Evolutionary conservation across 1,139 yeast genomes (phyloP), one percentile per base, ranked within the genome.

Genomic region (Blastobotrys buckinghamii): DNA sequence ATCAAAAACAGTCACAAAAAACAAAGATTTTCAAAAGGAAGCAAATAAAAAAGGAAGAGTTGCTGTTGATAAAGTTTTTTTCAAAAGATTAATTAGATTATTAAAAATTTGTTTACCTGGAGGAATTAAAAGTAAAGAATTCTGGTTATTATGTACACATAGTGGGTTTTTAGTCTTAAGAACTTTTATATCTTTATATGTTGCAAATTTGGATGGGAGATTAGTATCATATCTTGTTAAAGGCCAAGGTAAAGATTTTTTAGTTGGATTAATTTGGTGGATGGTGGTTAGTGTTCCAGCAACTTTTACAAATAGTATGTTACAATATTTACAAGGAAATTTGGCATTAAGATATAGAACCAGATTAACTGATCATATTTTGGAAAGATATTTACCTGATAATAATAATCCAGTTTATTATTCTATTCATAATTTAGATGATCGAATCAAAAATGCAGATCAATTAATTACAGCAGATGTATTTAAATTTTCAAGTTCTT

Each of bases 281-380:
- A 79, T 90, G 84, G 61, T 80, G 22, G 73, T 90, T 15, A 96
- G 97, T 6, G 66, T 89, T 6, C 97, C 97, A 0, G 95, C 96
- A 1, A 79, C 96, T 1, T 65, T 85, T 36, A 84, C 87, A 15
- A 88, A 89, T 61, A 79, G 95, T 0, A 67, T 85, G 53, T 74
- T 90, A 50, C 75, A 78, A 39, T 88, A 84, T 73, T 75, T 89
- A 4, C 88, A 84, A 54, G 80, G 79, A 54, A 75, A 79, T 47
- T 72, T 90, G 51, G 79, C 95, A 1, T 75, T 82, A 53, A 65
- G 79, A 38, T 77, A 88, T 56, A 76, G 96, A 57, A 70, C 74
- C 36, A 79, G 82, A 58, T 72, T 90, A 51, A 85, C 94, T 13
- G 70, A 74, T 22, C 73, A 76, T 57, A 71, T 90, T 44, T 72